Percentiles rank a stretch among this genome's conserved stretches.
Conservation (phyloP, 2,329 filamentous ascomycete species). For the Dothistroma pini region DNA sequence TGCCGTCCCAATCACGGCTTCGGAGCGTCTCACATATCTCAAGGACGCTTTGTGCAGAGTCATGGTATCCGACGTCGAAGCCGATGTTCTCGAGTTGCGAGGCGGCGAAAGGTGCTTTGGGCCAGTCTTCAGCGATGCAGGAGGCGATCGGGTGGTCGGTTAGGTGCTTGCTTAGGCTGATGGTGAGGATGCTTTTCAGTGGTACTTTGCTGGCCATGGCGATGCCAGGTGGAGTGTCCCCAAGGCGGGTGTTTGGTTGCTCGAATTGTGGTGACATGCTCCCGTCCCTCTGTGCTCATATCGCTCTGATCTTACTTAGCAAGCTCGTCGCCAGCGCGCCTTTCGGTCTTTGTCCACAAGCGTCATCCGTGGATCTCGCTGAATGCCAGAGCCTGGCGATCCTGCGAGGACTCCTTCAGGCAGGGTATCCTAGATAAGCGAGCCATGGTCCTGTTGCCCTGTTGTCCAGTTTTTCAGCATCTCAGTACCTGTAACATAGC, state of each 20-base stretch:
- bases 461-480: too few relatives aligned
- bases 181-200: conserved; percentile 7
- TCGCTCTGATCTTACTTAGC: not conserved
- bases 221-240: not conserved
- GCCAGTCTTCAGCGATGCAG: conserved; percentile 1
- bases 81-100: not conserved
- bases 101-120: not conserved
- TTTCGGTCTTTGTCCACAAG: not conserved
- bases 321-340: not conserved
- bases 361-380: not conserved
- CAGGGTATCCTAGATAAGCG: not conserved
- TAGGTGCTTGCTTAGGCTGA: conserved; percentile 2
- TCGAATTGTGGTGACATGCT: not conserved
- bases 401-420: not conserved
- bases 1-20: conserved; percentile 1
- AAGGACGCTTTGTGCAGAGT: not conserved
- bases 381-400: not conserved
- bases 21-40: not conserved
- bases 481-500: conserved; percentile 28
- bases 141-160: not conserved
- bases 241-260: not conserved
- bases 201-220: not conserved
- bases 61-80: conserved; percentile 5
- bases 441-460: not conserved
- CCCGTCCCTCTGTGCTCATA: not conserved